Conservation (phyloP, 164 flowering plant genomes). For the Taxillus chinensis region DNA sequence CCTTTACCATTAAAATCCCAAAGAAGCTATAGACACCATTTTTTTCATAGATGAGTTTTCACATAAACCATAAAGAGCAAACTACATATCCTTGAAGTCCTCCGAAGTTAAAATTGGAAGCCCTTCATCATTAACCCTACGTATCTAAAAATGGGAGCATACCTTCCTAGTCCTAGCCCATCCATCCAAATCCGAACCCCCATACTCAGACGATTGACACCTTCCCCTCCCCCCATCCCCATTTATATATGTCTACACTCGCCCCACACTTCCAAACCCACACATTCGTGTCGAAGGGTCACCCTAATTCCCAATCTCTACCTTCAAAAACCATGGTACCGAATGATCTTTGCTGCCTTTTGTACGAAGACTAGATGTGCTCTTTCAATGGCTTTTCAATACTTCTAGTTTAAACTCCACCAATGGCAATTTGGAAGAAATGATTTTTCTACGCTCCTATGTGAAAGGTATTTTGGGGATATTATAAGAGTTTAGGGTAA, state of each 20-base stretch:
- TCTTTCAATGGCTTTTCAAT: conserved; percentile 44
- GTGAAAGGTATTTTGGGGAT: too few relatives aligned
- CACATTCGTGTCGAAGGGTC: conserved; percentile 36
- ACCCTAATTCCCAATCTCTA: conserved; percentile 32
- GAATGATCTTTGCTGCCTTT: conserved; percentile 17
- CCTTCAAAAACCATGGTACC: conserved; percentile 28
- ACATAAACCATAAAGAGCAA: not conserved
- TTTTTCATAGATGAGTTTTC: conserved; percentile 14
- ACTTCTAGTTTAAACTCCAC: conserved; percentile 33
- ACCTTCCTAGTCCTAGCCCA: conserved; percentile 64
- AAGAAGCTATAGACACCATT: conserved; percentile 22
- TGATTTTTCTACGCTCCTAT: too few relatives aligned
- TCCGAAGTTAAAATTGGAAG: conserved; percentile 71
- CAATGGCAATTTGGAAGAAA: too few relatives aligned
- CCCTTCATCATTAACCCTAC: conserved; percentile 87
- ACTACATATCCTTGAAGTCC: conserved; percentile 80
- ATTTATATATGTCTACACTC: conserved; percentile 22
- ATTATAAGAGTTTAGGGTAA: too few relatives aligned
- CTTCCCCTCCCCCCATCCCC: conserved; percentile 28
- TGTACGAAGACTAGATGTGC: conserved; percentile 21
- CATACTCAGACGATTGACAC: conserved; percentile 27
- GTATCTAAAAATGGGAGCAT: conserved; percentile 74
- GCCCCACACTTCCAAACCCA: conserved; percentile 38
- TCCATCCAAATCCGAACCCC: conserved; percentile 59
- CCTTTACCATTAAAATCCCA: conserved; percentile 14